phyloP scores from a whole-genome alignment of 495 filamentous ascomycete genomes.

The Penicillium desertorum region DNA sequence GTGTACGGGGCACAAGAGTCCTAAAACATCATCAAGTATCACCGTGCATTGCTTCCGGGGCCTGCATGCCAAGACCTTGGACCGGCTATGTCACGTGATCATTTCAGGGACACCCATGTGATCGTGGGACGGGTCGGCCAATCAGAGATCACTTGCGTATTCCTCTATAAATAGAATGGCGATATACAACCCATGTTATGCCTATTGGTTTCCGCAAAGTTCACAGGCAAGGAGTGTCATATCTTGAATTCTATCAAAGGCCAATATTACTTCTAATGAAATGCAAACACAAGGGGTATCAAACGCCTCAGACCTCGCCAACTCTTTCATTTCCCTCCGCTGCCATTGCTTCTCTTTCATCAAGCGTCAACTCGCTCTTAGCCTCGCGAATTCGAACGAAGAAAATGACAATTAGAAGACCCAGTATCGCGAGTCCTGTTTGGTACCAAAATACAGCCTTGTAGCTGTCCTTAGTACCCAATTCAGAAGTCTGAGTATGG shows the following conservation, averaged over 20 bases:
- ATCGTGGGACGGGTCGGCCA: background rate
- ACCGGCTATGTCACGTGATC: background rate
- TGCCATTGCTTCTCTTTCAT: slow-evolving; percentile 55
- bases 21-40: background rate
- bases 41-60: background rate
- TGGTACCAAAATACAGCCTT: slow-evolving; percentile 70
- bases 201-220: background rate
- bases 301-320: slow-evolving; percentile 1
- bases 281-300: slow-evolving; percentile 2
- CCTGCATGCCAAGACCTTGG: slow-evolving; percentile 2
- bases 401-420: slow-evolving; percentile 54
- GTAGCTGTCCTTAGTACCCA: slow-evolving; percentile 53
- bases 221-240: background rate
- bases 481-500: slow-evolving; percentile 50
- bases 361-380: slow-evolving; percentile 65
- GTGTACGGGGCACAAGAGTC: background rate
- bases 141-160: background rate
- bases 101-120: background rate
- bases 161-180: background rate
- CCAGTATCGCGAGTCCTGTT: slow-evolving; percentile 54
- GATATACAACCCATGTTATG: background rate
- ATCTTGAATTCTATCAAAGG: background rate
- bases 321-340: slow-evolving; percentile 3
- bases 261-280: background rate
- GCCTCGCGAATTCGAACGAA: slow-evolving; percentile 69